Conservation (phyloP, 208 protist genomes). For the Leishmania arabica region DNA sequence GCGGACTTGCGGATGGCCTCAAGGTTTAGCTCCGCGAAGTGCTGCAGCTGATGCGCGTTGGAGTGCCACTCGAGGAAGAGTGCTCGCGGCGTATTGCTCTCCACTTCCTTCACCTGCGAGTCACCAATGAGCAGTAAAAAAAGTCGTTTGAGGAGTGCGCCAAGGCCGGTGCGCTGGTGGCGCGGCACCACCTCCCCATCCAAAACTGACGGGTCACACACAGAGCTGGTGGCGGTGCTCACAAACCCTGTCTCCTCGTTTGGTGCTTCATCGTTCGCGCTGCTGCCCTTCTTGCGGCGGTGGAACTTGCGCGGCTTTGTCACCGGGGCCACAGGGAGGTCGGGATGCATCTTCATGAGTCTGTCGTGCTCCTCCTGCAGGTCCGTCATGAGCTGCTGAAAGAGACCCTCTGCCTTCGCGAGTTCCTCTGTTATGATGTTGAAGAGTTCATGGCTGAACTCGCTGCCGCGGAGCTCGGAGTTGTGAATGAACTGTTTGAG, state of each 20-base stretch:
- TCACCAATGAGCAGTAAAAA: constrained; percentile 86
- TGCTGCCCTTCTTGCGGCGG: constrained; percentile 41
- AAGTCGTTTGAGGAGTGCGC: constrained; percentile 53
- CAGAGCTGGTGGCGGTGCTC: constrained; percentile 29
- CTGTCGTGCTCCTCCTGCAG: constrained; percentile 69
- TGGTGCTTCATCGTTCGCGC: constrained; percentile 14
- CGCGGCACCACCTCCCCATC: constrained; percentile 23
- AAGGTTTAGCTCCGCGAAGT: constrained; percentile 91
- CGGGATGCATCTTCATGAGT: constrained; percentile 66
- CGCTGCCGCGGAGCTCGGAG: constrained; percentile 66
- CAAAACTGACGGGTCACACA: constrained; percentile 38
- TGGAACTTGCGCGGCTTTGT: constrained; percentile 52
- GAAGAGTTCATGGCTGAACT: constrained; percentile 83
- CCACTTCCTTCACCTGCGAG: constrained; percentile 56
- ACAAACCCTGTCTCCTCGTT: constrained; percentile 43
- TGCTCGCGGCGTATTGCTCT: constrained; percentile 68
- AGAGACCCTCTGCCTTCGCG: constrained; percentile 66
- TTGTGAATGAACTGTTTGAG: constrained; percentile 84
- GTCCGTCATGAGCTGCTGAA: constrained; percentile 78
- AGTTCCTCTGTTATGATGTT: constrained; percentile 74
- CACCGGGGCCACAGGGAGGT: constrained; percentile 36
- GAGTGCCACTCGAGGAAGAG: constrained; percentile 90
- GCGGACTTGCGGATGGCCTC: constrained; percentile 85
- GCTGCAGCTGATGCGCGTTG: constrained; percentile 85
- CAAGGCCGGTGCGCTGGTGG: constrained; percentile 24